Base-by-base conservation (phyloP, 345 rosid species). In the Diplotaxis tenuifolia region DNA sequence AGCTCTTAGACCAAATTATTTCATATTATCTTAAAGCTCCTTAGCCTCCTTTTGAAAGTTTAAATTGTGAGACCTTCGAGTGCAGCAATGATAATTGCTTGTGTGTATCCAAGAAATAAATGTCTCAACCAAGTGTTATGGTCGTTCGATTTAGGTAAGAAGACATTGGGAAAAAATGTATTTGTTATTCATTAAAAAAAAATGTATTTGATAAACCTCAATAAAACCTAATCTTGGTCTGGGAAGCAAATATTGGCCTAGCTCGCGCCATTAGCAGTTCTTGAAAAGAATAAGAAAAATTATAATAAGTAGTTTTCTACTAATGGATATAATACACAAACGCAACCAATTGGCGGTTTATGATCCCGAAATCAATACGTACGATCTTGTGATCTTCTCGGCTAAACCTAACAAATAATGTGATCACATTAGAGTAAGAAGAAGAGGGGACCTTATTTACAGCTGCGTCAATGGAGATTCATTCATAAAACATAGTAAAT, bases 401-500 rank as follows among this genome's bases (percentile, higher is more conserved):
- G 59, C 59, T 50, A 50, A 50, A 45, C 8, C 50, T 5, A 10
- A 50, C 45, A 14, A 10, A 74, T 18, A 47, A 47, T 59, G 60
- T 19, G 47, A 74, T 34, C 14, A 50, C 10, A 25, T 47, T 47
- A 60, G 56, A 57, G 47, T 28, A 67, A 32, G 74, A 75, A 67
- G 23, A 52, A 61, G 68, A 52, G 21, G 69, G 69, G 69, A 18
- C 64, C 57, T 36, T 68, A 28, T 68, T 68, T 75, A 38, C 79
- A 68, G 27, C 63, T 9, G 38, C 57, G 61, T 68, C 68, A 19
- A 61, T 61, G 55, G 57, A 61, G 68, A 54, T 62, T 62, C 70
- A 31, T 29, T 69, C 29, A 63, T 42, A 55, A 54, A 75, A 40
- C 59, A 69, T 42, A 54, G 62, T 69, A 75, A 62, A 62, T 62